These are phyloP conservation scores for Omphalea diandra DNA, from an alignment of 441 rosid species.

Conservation along the genomic window DNA sequence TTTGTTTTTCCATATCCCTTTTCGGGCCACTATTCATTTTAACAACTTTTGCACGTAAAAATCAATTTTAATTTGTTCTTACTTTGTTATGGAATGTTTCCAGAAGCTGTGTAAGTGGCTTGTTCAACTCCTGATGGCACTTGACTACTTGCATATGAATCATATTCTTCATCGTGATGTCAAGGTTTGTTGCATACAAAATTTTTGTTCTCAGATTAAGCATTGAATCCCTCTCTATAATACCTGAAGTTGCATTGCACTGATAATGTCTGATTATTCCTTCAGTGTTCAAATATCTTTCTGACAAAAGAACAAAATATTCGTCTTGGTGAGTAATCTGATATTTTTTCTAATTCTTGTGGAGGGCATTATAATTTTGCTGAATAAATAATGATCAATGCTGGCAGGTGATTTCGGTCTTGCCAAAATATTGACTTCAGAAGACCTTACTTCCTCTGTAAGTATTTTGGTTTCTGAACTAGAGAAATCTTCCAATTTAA, in stretches of 20 bases:
- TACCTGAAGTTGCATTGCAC: conserved; percentile 30
- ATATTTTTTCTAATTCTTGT: conserved; percentile 4
- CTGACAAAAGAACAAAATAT: conserved; percentile 89
- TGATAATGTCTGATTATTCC: conserved; percentile 31
- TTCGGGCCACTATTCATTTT: not conserved
- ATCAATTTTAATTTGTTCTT: conserved; percentile 12
- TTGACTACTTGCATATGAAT: conserved; percentile 92
- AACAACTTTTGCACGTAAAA: not conserved
- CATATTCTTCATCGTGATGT: conserved; percentile 99
- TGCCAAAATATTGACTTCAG: conserved; percentile 91
- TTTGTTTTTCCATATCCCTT: conserved; percentile 38
- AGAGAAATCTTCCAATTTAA: conserved; percentile 17
- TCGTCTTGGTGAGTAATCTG: conserved; percentile 79
- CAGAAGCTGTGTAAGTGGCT: conserved; percentile 99
- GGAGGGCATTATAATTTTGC: conserved; percentile 12
- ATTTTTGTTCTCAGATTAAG: conserved; percentile 13
- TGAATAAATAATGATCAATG: conserved; percentile 22
- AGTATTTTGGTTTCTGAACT: conserved; percentile 32
- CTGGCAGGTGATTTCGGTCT: conserved; percentile 99
- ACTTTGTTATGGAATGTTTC: conserved; percentile 17
- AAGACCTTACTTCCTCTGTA: conserved; percentile 97
- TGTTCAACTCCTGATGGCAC: conserved; percentile 95
- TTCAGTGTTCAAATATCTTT: conserved; percentile 96
- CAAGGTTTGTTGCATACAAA: conserved; percentile 55
- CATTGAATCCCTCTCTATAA: not conserved